A percentile compares a stretch with the other conserved stretches of the same genome.
These are phyloP conservation scores for Saccharum spontaneum DNA, from an alignment of 176 grass and related monocot genomes.

Conservation along the genomic window DNA sequence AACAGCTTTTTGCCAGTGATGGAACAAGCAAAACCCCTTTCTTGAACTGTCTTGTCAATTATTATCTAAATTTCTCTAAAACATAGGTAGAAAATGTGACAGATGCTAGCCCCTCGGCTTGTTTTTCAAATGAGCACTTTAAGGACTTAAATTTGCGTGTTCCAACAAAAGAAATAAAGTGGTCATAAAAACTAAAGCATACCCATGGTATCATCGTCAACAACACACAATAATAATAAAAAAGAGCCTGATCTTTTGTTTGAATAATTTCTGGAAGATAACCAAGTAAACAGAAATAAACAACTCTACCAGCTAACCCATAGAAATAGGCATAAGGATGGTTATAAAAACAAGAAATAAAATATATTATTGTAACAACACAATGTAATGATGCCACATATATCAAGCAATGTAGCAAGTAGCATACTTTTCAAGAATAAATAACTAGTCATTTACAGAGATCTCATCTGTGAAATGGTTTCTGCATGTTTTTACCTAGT, in stretches of 20 bases:
- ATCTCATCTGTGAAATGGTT: not conserved
- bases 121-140: not conserved
- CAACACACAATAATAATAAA: not conserved
- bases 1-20: not conserved
- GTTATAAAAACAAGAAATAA: not conserved
- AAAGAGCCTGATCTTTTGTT: not conserved
- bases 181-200: not conserved
- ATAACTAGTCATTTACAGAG: not conserved
- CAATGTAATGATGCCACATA: not conserved
- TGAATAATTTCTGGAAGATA: not conserved
- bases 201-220: not conserved
- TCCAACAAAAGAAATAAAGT: not conserved
- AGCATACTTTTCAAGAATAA: not conserved
- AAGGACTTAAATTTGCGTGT: not conserved
- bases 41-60: not conserved
- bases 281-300: not conserved
- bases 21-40: not conserved
- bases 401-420: not conserved
- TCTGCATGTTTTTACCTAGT: not conserved
- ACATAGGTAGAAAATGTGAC: not conserved
- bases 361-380: not conserved
- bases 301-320: not conserved
- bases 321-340: not conserved
- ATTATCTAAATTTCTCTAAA: constrained; percentile 9
- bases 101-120: not conserved